Conservation (phyloP, 208 protist genomes). For the Leishmania gerbilli region DNA sequence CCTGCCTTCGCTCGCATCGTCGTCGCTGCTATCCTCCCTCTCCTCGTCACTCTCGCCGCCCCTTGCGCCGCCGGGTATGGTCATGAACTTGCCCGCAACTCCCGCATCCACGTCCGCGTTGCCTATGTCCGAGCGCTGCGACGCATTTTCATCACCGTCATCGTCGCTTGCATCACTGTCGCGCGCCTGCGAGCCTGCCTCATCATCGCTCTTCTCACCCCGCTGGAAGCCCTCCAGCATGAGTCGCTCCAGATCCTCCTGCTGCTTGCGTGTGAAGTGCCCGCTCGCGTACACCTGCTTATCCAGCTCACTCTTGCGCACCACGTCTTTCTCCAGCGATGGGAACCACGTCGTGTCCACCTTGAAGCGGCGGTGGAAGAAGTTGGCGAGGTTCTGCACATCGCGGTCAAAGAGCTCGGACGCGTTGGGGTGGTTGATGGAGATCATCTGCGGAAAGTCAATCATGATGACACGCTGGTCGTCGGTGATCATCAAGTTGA, state of each 20-base stretch:
- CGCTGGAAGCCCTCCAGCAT: conserved; percentile 51
- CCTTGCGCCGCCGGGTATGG: conserved; percentile 1
- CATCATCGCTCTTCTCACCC: conserved; percentile 3
- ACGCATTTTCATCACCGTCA: neutral
- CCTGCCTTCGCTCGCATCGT: conserved; percentile 36
- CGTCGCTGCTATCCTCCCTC: conserved; percentile 18
- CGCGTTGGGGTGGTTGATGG: conserved; percentile 96
- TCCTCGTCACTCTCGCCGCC: conserved; percentile 20
- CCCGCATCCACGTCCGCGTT: conserved; percentile 32
- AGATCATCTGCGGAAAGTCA: conserved; percentile 99
- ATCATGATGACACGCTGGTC: conserved; percentile 96
- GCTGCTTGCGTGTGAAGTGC: conserved; percentile 66
- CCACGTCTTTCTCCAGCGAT: conserved; percentile 77
- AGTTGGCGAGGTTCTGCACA: conserved; percentile 96
- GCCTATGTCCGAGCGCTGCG: conserved; percentile 12
- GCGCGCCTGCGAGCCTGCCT: neutral
- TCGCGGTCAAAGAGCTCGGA: conserved; percentile 97
- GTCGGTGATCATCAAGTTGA: conserved; percentile 97
- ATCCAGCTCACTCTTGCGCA: conserved; percentile 74
- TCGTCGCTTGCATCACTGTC: conserved; percentile 8
- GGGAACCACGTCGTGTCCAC: conserved; percentile 71
- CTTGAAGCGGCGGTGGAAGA: conserved; percentile 94
- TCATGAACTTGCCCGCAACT: conserved; percentile 17
- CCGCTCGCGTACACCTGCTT: conserved; percentile 83
- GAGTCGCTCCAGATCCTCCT: conserved; percentile 75